phyloP scores from a whole-genome alignment of 352 stramenopile genomes.

The Globisporangium apiculatum region DNA sequence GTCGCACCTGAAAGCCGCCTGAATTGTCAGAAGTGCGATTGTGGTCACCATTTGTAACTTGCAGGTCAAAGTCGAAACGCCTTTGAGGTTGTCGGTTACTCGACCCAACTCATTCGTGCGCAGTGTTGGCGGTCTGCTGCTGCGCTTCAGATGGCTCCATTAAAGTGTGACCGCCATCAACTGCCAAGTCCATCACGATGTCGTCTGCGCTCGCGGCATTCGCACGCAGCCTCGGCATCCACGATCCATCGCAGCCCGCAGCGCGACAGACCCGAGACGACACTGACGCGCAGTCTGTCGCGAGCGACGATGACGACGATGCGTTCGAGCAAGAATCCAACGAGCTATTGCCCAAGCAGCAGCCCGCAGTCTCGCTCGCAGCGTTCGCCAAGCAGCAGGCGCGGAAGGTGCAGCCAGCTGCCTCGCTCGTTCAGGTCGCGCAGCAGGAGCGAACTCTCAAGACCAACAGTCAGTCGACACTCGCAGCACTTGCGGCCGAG shows the following conservation, averaged over 20 bases:
- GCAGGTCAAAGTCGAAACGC: no score
- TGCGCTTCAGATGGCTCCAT: no score
- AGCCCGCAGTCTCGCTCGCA: slow-evolving; percentile 9
- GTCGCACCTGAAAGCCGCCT: not conserved
- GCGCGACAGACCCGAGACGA: not conserved
- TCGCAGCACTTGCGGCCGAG: slow-evolving; percentile 23
- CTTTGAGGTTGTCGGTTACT: no score
- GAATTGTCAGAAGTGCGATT: no score
- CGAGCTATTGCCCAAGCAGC: not conserved
- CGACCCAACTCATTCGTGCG: no score
- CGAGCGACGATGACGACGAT: slow-evolving; percentile 19
- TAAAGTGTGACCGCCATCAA: not conserved
- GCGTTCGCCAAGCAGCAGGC: slow-evolving; percentile 29
- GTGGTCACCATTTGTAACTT: no score
- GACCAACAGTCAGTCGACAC: slow-evolving; percentile 6
- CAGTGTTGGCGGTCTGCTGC: no score
- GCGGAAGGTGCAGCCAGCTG: slow-evolving; percentile 1
- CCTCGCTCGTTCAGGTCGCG: slow-evolving; percentile 16
- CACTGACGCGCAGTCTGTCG: slow-evolving; percentile 27
- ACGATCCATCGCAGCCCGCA: not conserved
- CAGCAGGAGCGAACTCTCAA: slow-evolving; percentile 8
- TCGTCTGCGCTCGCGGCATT: slow-evolving; percentile 9
- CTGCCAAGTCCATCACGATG: not conserved
- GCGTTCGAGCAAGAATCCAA: not conserved
- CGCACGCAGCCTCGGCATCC: not conserved